These are phyloP conservation scores for Dalbergia cochinchinensis DNA, from an alignment of 306 rosid species.

Conservation along the genomic window DNA sequence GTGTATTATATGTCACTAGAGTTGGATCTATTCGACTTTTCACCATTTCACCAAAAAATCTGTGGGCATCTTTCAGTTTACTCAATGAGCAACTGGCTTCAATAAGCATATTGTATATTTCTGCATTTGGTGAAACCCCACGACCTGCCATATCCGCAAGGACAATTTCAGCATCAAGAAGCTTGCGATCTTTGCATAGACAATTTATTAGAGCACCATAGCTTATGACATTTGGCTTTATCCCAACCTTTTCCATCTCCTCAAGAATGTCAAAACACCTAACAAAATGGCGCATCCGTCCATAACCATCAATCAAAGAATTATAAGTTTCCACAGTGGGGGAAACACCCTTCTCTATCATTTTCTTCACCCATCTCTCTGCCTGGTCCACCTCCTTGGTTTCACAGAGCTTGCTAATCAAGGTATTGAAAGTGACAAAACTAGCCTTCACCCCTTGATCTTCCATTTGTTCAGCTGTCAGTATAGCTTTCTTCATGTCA, in stretches of 20 bases:
- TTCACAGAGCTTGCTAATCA: conserved; percentile 68
- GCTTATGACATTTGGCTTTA: conserved; percentile 75
- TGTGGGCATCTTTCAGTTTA: conserved; percentile 64
- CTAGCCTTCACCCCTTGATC: conserved; percentile 64
- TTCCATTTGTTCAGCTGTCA: conserved; percentile 61
- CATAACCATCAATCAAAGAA: conserved; percentile 72
- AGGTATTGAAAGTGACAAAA: conserved; percentile 67
- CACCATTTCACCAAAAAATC: conserved; percentile 69
- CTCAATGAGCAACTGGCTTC: conserved; percentile 63
- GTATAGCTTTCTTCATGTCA: conserved; percentile 59
- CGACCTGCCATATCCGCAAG: conserved; percentile 68
- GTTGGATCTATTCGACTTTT: conserved; percentile 62
- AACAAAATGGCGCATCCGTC: conserved; percentile 52
- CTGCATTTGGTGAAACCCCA: conserved; percentile 71
- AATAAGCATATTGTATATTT: conserved; percentile 80
- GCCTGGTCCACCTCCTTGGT: conserved; percentile 66
- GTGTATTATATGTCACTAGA: conserved; percentile 73
- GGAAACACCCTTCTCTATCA: conserved; percentile 67
- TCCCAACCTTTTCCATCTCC: conserved; percentile 76
- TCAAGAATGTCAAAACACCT: conserved; percentile 77
- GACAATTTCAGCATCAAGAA: conserved; percentile 74
- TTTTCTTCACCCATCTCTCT: conserved; percentile 76
- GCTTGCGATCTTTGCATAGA: conserved; percentile 71
- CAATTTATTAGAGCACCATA: conserved; percentile 78
- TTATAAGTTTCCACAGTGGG: conserved; percentile 70